Conservation (phyloP, 345 rosid species). For the Eucalyptus grandis region DNA sequence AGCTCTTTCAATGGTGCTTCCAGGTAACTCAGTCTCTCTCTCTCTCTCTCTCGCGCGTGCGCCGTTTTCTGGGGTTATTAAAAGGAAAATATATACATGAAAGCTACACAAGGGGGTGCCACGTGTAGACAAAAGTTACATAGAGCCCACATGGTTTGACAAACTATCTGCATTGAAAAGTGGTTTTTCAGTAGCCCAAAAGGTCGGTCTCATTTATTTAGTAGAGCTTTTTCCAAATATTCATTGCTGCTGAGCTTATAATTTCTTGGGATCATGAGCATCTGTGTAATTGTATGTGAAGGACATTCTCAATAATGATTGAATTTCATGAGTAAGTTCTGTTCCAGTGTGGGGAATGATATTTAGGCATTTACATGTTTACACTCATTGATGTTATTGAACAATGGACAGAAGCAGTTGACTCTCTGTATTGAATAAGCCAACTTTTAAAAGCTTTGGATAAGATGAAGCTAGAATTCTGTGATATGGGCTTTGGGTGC, state of each 20-base stretch:
- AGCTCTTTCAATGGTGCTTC: conserved; percentile 71
- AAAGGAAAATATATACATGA: not conserved
- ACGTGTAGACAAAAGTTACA: not conserved
- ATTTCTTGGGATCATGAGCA: not conserved
- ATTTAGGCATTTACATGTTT: not conserved
- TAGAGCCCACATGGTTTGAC: not conserved
- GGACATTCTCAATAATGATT: not conserved
- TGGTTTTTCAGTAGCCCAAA: not conserved
- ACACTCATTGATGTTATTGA: not conserved
- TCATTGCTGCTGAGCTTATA: not conserved
- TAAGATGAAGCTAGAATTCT: not conserved
- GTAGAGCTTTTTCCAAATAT: not conserved
- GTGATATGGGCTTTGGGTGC: not conserved
- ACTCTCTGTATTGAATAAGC: not conserved
- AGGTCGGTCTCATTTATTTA: not conserved
- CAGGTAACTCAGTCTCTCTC: conserved; percentile 33
- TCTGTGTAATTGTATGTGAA: not conserved
- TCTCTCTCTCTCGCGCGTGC: not conserved
- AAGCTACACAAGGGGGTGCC: not conserved
- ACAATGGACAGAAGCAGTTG: not conserved
- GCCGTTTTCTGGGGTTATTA: not conserved
- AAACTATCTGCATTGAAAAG: not conserved
- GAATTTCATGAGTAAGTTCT: not conserved
- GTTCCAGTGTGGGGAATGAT: not conserved
- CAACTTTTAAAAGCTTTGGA: not conserved